Conservation (phyloP, 1,284 basidiomycete species). For the Irpex lacteus region DNA sequence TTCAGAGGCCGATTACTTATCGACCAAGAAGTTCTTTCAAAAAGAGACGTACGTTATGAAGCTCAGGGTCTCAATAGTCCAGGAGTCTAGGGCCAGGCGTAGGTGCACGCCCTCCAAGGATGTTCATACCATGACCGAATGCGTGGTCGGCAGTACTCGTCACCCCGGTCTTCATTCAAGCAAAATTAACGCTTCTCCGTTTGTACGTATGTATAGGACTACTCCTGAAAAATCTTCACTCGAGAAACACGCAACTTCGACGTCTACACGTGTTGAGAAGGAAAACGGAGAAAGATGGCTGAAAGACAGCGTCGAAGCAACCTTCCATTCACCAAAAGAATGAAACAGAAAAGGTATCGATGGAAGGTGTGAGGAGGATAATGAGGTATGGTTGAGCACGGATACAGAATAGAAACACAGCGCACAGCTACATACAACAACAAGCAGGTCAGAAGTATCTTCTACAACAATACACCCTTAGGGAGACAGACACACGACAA, state of each 20-base stretch:
- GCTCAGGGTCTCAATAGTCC: not conserved
- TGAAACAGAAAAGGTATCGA: not conserved
- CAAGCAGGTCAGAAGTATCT: not conserved
- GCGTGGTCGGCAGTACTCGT: not conserved
- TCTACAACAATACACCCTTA: not conserved
- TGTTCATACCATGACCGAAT: no score
- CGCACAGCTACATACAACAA: slow-evolving; percentile 1
- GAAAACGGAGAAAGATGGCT: not conserved
- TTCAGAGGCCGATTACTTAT: not conserved
- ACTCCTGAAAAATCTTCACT: not conserved
- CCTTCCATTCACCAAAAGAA: not conserved
- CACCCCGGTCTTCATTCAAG: not conserved
- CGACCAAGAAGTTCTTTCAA: not conserved
- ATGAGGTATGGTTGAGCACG: not conserved
- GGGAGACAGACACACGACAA: not conserved
- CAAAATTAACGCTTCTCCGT: not conserved
- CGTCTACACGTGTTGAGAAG: not conserved
- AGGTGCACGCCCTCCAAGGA: not conserved
- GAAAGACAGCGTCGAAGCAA: not conserved
- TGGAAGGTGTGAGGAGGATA: not conserved
- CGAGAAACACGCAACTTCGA: not conserved
- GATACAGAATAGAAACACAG: not conserved
- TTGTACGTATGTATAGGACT: not conserved
- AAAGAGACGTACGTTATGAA: not conserved
- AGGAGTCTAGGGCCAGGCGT: not conserved